Percentiles rank a stretch among this genome's conserved stretches.
phyloP scores from a whole-genome alignment of 176 grass and related monocot species.

The Oryza brachyantha region DNA sequence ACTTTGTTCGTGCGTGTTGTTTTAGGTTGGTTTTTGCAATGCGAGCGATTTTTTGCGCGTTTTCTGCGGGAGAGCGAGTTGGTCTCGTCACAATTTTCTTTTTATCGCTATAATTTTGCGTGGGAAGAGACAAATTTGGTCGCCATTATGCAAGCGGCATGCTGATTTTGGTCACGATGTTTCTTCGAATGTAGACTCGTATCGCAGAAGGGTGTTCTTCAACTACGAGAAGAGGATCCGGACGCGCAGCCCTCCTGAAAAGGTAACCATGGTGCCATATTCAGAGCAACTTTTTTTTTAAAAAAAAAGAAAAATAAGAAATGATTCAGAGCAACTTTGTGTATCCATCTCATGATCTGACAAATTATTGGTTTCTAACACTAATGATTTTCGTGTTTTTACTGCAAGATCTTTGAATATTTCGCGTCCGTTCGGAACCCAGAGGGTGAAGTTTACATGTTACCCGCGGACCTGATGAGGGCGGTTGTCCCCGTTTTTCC shows the following conservation, averaged over 20 bases:
- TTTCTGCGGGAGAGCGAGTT: neutral
- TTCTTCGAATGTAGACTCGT: constrained; percentile 48
- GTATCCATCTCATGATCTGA: neutral
- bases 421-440: constrained; percentile 66
- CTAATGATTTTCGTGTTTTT: neutral
- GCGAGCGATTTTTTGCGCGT: neutral
- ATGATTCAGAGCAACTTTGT: neutral
- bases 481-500: constrained; percentile 82
- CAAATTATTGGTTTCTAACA: neutral
- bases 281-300: neutral
- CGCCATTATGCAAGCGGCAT: neutral
- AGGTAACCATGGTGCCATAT: constrained; percentile 37
- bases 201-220: constrained; percentile 84
- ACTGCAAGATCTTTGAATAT: constrained; percentile 86
- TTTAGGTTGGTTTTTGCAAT: neutral
- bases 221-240: constrained; percentile 96
- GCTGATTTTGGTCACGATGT: neutral
- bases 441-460: constrained; percentile 76
- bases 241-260: constrained; percentile 81
- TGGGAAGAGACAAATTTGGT: neutral
- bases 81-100: neutral
- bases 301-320: no score
- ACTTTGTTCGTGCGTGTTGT: neutral
- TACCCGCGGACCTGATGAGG: constrained; percentile 83
- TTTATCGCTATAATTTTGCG: neutral